These are phyloP conservation scores for Paxillus ammoniavirescens DNA, from an alignment of 768 basidiomycete species.

Conservation along the genomic window DNA sequence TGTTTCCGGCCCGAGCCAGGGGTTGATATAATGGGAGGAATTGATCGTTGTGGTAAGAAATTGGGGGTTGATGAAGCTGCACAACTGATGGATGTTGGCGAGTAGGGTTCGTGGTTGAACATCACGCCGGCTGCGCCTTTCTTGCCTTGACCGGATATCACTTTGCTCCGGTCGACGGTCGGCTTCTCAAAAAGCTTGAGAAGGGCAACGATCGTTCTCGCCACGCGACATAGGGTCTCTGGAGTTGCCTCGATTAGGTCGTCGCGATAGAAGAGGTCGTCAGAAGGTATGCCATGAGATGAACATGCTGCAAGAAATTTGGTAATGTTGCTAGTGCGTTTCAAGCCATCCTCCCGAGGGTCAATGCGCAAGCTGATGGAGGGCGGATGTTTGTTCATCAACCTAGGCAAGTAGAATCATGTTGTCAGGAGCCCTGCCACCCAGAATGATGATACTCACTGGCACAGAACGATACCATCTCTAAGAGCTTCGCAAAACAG, in stretches of 20 bases:
- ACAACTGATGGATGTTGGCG: slow-evolving; percentile 31
- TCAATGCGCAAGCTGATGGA: slow-evolving; percentile 61
- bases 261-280: slow-evolving; percentile 66
- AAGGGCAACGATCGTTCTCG: slow-evolving; percentile 68
- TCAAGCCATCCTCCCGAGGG: slow-evolving; percentile 62
- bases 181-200: slow-evolving; percentile 60
- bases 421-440: slow-evolving; percentile 5
- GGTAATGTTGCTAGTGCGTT: slow-evolving; percentile 68
- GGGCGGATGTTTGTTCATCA: slow-evolving; percentile 76
- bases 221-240: slow-evolving; percentile 69
- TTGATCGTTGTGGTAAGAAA: slow-evolving; percentile 38
- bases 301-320: slow-evolving; percentile 78
- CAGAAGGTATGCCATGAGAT: slow-evolving; percentile 57
- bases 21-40: slow-evolving; percentile 35
- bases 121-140: slow-evolving; percentile 20
- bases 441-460: slow-evolving; percentile 53
- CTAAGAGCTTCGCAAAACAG: slow-evolving; percentile 72
- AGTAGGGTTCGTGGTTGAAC: slow-evolving; percentile 39
- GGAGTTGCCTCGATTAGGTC: slow-evolving; percentile 62
- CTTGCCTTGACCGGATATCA: slow-evolving; percentile 41
- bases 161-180: slow-evolving; percentile 43
- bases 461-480: slow-evolving; percentile 88
- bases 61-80: slow-evolving; percentile 66
- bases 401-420: slow-evolving; percentile 38
- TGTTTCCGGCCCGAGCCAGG: slow-evolving; percentile 39